Percentiles rank a stretch among this genome's conserved stretches.
phyloP scores from a whole-genome alignment of 2,329 filamentous ascomycete genomes.

The Colletotrichum melonis region DNA sequence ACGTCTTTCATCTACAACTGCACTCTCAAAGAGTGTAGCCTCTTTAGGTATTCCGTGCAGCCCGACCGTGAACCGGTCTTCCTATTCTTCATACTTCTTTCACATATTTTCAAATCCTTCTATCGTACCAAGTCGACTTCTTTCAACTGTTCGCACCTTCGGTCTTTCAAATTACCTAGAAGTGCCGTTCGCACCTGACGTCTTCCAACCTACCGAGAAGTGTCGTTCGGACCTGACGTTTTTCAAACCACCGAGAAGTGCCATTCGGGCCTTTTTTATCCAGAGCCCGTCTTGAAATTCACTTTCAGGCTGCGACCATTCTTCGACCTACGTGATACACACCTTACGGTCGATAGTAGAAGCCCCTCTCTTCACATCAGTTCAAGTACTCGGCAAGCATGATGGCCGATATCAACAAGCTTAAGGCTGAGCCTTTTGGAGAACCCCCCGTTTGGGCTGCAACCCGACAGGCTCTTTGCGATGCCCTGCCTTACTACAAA shows the following conservation, averaged over 20 bases:
- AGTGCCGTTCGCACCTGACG: not conserved
- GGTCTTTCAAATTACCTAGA: not conserved
- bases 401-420: not conserved
- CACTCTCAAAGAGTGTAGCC: not conserved
- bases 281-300: not conserved
- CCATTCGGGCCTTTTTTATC: not conserved
- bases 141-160: not conserved
- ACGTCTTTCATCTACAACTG: not conserved
- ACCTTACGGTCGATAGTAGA: not conserved
- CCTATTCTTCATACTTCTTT: not conserved
- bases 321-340: not conserved
- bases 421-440: not conserved
- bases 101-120: not conserved
- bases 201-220: not conserved
- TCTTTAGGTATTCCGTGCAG: not conserved
- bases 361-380: not conserved
- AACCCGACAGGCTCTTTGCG: constrained; percentile 69
- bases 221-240: too few relatives aligned
- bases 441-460: constrained; percentile 62
- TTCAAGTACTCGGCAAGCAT: not conserved
- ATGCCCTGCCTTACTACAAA: constrained; percentile 72
- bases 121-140: not conserved
- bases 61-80: not conserved
- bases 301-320: not conserved
- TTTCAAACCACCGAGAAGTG: too few relatives aligned